A percentile compares a stretch with the other conserved stretches of the same genome.
phyloP scores from a whole-genome alignment of 176 grass and related monocot species.

The Musa beccarii region DNA sequence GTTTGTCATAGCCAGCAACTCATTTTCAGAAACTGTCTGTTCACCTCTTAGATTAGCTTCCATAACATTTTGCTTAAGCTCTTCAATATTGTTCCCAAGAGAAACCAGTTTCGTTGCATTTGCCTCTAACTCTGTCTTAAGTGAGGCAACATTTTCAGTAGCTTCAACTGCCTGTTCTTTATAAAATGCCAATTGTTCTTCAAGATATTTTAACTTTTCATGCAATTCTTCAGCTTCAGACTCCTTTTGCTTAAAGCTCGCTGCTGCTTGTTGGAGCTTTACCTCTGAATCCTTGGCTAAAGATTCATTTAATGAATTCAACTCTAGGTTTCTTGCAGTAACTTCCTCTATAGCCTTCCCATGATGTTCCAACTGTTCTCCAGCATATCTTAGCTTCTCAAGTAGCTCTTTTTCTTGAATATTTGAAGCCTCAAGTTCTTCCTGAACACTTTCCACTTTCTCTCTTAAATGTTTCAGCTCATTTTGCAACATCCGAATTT shows the following conservation, averaged over 20 bases:
- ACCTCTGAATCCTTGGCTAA: conserved; percentile 67
- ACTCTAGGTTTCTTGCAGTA: conserved; percentile 61
- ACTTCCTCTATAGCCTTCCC: conserved; percentile 58
- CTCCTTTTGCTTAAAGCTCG: conserved; percentile 55
- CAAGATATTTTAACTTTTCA: conserved; percentile 41
- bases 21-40: conserved; percentile 40
- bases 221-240: conserved; percentile 36
- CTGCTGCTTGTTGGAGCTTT: conserved; percentile 49
- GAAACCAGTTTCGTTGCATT: conserved; percentile 58
- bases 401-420: conserved; percentile 46
- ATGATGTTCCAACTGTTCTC: conserved; percentile 73
- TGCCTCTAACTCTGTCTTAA: conserved; percentile 67
- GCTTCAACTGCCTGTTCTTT: conserved; percentile 42
- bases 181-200: conserved; percentile 53
- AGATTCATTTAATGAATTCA: conserved; percentile 55
- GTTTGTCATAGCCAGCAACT: conserved; percentile 34
- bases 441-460: conserved; percentile 50
- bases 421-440: conserved; percentile 43
- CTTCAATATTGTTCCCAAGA: conserved; percentile 50
- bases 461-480: conserved; percentile 32
- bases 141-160: conserved; percentile 50
- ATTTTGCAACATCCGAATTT: conserved; percentile 31
- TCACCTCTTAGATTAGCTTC: conserved; percentile 48
- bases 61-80: conserved; percentile 38
- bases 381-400: conserved; percentile 59